Evolutionary conservation across 2,329 filamentous ascomycete genomes (phyloP).

Genomic region (Aspergillus udagawae): DNA sequence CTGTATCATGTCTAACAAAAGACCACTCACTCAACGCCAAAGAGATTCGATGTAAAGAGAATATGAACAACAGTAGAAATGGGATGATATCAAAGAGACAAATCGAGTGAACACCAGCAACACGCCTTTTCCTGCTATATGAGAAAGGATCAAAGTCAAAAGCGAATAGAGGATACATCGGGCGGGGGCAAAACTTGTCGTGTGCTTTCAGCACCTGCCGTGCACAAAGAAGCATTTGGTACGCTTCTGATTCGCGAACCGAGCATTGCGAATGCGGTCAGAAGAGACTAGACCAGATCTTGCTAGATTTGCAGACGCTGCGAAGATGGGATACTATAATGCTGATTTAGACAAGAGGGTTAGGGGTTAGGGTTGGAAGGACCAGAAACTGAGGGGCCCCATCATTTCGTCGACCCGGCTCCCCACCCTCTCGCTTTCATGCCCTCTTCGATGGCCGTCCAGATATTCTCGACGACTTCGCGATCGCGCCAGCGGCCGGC

Average conservation of each 20-base stretch:
- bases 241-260: neutral
- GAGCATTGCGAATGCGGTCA: neutral
- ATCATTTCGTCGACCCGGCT: conserved; percentile 17
- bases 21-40: neutral
- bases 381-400: conserved; percentile 1
- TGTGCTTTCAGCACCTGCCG: neutral
- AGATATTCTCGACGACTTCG: conserved; percentile 89
- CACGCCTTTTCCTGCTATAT: neutral
- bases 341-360: neutral
- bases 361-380: neutral
- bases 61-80: neutral
- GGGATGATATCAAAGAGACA: neutral
- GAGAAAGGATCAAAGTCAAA: neutral
- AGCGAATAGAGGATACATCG: neutral
- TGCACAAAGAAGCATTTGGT: neutral
- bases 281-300: neutral
- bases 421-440: conserved; percentile 83
- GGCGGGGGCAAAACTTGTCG: no score
- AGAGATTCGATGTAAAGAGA: neutral
- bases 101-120: neutral
- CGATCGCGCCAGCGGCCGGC: conserved; percentile 71
- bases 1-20: neutral
- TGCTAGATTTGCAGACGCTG: neutral
- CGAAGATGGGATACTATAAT: neutral
- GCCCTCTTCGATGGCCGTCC: conserved; percentile 80